Evolutionary conservation across 83 land plant genomes (phyloP).

Genomic region (Diphasiastrum complanatum): DNA sequence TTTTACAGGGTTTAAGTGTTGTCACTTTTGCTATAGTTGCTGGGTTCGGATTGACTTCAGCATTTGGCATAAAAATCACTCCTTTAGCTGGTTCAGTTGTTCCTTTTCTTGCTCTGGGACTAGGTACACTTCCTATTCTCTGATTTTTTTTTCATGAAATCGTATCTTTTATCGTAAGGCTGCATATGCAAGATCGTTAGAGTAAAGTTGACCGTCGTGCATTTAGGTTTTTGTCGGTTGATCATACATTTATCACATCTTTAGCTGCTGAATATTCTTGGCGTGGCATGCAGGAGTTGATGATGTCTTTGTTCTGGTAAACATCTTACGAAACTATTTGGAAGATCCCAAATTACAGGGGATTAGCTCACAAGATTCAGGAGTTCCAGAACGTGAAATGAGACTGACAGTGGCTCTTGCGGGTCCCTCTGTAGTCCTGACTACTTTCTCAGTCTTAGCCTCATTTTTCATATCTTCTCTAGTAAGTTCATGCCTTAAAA

Average conservation of each 20-base stretch:
- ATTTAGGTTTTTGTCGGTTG: too few species aligned
- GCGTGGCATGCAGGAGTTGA: slow-evolving; percentile 51
- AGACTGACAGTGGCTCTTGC: slow-evolving; percentile 34
- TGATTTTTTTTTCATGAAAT: too few species aligned
- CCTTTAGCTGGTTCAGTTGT: slow-evolving; percentile 43
- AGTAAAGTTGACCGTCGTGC: too few species aligned
- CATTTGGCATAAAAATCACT: slow-evolving; percentile 35
- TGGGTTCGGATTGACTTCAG: slow-evolving; percentile 40
- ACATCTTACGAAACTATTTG: slow-evolving; percentile 31
- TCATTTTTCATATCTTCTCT: slow-evolving; percentile 44
- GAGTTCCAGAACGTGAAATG: slow-evolving; percentile 37
- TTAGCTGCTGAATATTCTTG: too few species aligned
- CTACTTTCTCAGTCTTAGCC: slow-evolving; percentile 43
- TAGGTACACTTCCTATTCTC: too few species aligned
- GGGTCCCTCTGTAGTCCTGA: slow-evolving; percentile 46
- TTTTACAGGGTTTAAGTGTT: slow-evolving; percentile 38
- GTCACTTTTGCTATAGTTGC: slow-evolving; percentile 38
- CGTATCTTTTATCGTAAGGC: too few species aligned
- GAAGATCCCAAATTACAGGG: slow-evolving; percentile 24
- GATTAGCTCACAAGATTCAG: not conserved
- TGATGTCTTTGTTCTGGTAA: slow-evolving; percentile 44
- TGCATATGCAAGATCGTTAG: too few species aligned
- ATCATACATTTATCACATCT: too few species aligned
- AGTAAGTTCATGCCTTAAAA: slow-evolving; percentile 28
- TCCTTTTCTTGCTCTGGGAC: slow-evolving; percentile 44